A percentile compares a stretch with the other conserved stretches of the same genome.
phyloP scores from a whole-genome alignment of 2,329 filamentous ascomycete genomes.

The Dothistroma pini region DNA sequence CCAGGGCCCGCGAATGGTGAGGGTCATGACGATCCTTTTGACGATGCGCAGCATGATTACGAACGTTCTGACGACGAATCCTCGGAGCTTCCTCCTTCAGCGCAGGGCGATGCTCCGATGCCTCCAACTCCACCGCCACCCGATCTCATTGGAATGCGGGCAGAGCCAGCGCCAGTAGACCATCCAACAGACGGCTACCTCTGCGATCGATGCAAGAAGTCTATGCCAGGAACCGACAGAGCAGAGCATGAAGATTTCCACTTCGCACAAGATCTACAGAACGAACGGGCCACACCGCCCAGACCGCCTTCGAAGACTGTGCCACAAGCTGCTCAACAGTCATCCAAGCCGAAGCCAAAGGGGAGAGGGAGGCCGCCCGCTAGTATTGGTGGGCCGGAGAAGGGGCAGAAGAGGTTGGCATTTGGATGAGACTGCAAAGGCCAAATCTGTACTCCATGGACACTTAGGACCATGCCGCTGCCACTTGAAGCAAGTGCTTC shows the following conservation, averaged over 20 bases:
- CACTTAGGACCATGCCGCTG: too few species aligned
- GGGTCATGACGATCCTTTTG: constrained; percentile 4
- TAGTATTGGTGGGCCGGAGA: constrained; percentile 34
- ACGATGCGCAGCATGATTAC: constrained; percentile 2
- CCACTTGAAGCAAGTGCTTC: too few species aligned
- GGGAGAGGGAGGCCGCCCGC: constrained; percentile 38
- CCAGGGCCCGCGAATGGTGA: constrained; percentile 12
- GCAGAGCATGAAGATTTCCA: constrained; percentile 91
- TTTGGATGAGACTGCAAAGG: constrained; percentile 35
- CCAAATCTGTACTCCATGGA: too few species aligned
- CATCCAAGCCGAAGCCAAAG: constrained; percentile 25
- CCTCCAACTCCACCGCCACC: background rate
- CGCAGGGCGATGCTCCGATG: constrained; percentile 7
- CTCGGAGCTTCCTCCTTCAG: constrained; percentile 20
- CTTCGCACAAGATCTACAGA: constrained; percentile 80
- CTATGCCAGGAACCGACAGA: constrained; percentile 56
- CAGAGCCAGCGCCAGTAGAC: background rate
- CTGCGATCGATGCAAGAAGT: constrained; percentile 63
- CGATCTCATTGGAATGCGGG: background rate
- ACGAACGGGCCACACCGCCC: constrained; percentile 50
- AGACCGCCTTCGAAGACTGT: constrained; percentile 23
- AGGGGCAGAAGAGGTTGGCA: constrained; percentile 44
- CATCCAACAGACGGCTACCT: constrained; percentile 38
- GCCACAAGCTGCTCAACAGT: constrained; percentile 13
- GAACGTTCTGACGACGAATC: constrained; percentile 4